These are phyloP conservation scores for Fagus crenata DNA, from an alignment of 306 rosid genomes.

Conservation along the genomic window DNA sequence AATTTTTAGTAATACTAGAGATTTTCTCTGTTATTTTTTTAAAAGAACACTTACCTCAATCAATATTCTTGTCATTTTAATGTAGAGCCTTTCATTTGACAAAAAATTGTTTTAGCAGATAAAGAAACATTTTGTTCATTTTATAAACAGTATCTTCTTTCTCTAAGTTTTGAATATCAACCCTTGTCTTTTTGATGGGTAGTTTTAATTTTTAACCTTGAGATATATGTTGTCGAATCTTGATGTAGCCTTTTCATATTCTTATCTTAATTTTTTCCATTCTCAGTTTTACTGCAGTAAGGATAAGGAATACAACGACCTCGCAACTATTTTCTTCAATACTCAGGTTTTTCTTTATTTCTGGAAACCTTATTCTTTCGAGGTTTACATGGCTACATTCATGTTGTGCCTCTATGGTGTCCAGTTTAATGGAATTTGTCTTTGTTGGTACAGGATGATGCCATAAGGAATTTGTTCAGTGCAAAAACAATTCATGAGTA, in stretches of 20 bases:
- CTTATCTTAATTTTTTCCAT: conserved; percentile 28
- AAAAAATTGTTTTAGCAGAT: neutral
- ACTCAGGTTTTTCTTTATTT: conserved; percentile 66
- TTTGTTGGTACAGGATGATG: conserved; percentile 79
- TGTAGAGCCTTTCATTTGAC: neutral
- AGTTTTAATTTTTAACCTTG: neutral
- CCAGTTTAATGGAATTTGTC: conserved; percentile 15
- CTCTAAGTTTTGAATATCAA: neutral
- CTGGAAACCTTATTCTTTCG: conserved; percentile 21
- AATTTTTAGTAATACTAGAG: neutral
- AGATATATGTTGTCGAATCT: conserved; percentile 4
- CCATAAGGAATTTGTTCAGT: conserved; percentile 96
- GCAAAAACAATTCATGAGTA: conserved; percentile 94
- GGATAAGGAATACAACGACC: conserved; percentile 93
- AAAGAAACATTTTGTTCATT: conserved; percentile 4
- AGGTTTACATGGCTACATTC: neutral
- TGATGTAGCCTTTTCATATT: neutral
- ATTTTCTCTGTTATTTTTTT: neutral
- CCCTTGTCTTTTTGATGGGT: neutral
- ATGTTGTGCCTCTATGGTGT: neutral
- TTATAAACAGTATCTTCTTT: neutral
- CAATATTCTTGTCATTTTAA: neutral
- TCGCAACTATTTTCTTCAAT: conserved; percentile 96
- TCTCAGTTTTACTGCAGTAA: conserved; percentile 86
- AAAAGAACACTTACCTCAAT: neutral